A percentile compares a stretch with the other conserved stretches of the same genome.
Conservation (phyloP, 371 early-diverging fungal species). For the Apophysomyces variabilis region DNA sequence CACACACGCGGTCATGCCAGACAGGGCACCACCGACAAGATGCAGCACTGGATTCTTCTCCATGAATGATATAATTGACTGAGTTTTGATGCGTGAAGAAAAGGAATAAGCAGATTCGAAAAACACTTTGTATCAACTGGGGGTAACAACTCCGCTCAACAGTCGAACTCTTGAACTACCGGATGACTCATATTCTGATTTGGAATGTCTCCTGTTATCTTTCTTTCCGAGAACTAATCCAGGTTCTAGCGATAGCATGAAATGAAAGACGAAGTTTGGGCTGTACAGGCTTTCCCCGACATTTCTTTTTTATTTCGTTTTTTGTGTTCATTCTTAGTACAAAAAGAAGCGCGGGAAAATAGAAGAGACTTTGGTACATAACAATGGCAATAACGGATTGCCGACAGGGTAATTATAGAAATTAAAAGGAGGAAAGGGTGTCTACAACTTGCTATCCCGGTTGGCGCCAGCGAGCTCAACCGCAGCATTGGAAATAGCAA, state of each 20-base stretch:
- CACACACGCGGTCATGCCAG: slow-evolving; percentile 83
- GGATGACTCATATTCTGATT: too few relatives aligned
- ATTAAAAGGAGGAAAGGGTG: neutral
- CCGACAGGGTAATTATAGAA: neutral
- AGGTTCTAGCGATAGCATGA: too few relatives aligned
- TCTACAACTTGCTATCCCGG: slow-evolving; percentile 53
- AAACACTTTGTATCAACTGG: neutral
- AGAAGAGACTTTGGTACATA: neutral
- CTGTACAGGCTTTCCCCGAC: too few relatives aligned
- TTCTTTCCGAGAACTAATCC: too few relatives aligned
- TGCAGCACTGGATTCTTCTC: slow-evolving; percentile 53
- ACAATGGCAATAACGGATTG: neutral
- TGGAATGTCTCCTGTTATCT: too few relatives aligned
- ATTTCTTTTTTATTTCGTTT: neutral
- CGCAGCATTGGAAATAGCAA: slow-evolving; percentile 87
- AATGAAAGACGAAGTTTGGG: too few relatives aligned
- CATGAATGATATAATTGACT: neutral
- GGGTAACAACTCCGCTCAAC: slow-evolving; percentile 3
- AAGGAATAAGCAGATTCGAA: too few relatives aligned
- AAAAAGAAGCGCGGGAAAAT: neutral
- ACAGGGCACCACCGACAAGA: slow-evolving; percentile 79
- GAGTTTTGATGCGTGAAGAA: neutral
- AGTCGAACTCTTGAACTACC: neutral
- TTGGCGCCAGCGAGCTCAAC: slow-evolving; percentile 64
- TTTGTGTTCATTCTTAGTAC: neutral